Base-by-base conservation (phyloP, 129 eudicot genomes). In the Erigeron canadensis region DNA sequence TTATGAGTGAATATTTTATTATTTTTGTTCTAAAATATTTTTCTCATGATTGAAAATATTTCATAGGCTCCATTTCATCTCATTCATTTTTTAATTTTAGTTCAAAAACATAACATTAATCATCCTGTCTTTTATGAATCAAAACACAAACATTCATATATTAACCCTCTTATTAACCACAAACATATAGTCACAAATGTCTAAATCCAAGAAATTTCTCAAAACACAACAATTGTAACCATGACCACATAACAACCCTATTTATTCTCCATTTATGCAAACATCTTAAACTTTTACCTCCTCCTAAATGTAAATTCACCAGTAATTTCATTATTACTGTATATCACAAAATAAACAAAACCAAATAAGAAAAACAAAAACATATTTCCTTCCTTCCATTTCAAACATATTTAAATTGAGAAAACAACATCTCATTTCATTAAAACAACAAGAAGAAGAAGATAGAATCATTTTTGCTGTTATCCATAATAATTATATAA, bases 381-480 rank as follows among this genome's bases (percentile, higher is more conserved):
- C 58, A 4, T 39, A 44, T 58, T 42, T 11, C 41, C 34, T 21
- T 19, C n/a, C 59, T 44, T 58, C n/a, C 59, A 22, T 58, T 2
- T 5, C 37, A 28, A 21, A 55, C 57, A 42, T 71, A 71, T 42
- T 44, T n/a, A 28, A 28, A 28, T 44, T 66, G 3, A 19, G 7
- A 70, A 69, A 55, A 70, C 75, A 70, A 70, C 10, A 40, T 56
- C 75, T 70, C 65, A 54, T 70, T 70, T 64, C 65, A 54, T 70
- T 70, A 64, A 44, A 45, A 53, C 58, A 53, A 19, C 34, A 28
- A 28, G 34, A 28, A 28, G 34, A 48, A 28, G 34, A 50, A 19
- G 18, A 63, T 63, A 65, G 65, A 64, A 65, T 75, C 73, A 16
- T 64, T 54, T 28, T 54, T 53, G 79, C 39, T 75, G 72, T 41